Percentiles rank a stretch among this genome's conserved stretches.
These are phyloP conservation scores for Colletotrichum endophyticum DNA, from an alignment of 2,329 filamentous ascomycete species.

Conservation along the genomic window DNA sequence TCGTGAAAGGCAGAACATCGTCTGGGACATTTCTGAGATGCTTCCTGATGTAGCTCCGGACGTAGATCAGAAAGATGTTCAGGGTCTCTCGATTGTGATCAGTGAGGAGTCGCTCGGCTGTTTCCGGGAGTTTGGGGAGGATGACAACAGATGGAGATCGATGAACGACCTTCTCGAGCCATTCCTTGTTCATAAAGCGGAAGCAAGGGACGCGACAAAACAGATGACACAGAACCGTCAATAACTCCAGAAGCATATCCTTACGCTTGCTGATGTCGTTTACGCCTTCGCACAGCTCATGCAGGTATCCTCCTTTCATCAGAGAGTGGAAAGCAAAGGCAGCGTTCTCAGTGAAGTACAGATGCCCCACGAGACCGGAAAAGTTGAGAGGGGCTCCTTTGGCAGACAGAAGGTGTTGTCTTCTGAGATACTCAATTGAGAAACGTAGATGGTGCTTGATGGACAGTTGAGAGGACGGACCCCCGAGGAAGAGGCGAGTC, in stretches of 20 bases:
- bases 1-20: constrained; percentile 62
- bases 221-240: constrained; percentile 73
- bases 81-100: constrained; percentile 71
- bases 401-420: constrained; percentile 68
- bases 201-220: constrained; percentile 65
- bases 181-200: constrained; percentile 44
- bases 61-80: constrained; percentile 70
- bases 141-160: constrained; percentile 59
- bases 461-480: constrained; percentile 69
- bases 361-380: constrained; percentile 70
- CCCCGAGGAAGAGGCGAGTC: constrained; percentile 72
- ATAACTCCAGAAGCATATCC: constrained; percentile 60
- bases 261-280: constrained; percentile 45
- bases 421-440: constrained; percentile 78
- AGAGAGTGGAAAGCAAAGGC: constrained; percentile 80
- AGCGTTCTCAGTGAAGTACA: constrained; percentile 79
- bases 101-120: constrained; percentile 60
- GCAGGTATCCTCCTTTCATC: constrained; percentile 73
- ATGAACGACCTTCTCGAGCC: constrained; percentile 52
- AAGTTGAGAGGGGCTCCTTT: constrained; percentile 74
- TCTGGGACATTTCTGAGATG: constrained; percentile 59
- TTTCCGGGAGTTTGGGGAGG: constrained; percentile 14
- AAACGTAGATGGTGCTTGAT: constrained; percentile 80
- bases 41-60: constrained; percentile 71
- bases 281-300: constrained; percentile 63